A percentile compares a stretch with the other conserved stretches of the same genome.
phyloP scores from a whole-genome alignment of 805 yeast genomes.

The Candida silvatica region DNA sequence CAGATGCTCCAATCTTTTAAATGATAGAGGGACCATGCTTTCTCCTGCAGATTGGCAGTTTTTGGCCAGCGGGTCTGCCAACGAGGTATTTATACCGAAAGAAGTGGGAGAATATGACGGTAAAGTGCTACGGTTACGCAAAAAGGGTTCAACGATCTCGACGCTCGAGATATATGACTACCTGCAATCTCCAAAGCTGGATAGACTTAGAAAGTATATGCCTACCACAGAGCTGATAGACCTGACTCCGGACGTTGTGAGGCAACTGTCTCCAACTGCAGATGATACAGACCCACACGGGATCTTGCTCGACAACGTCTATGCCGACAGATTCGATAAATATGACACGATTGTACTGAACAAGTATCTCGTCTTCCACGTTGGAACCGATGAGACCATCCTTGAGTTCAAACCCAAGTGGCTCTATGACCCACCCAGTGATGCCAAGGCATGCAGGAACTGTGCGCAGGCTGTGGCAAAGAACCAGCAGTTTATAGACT shows the following conservation, averaged over 20 bases:
- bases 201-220: conserved; percentile 10
- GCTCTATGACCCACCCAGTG: conserved; percentile 30
- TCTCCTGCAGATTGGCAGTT: conserved; percentile 27
- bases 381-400: conserved; percentile 3
- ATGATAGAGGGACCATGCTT: neutral
- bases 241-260: too few relatives aligned
- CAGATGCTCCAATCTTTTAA: too few relatives aligned
- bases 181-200: conserved; percentile 17
- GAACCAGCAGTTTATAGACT: conserved; percentile 25
- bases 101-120: conserved; percentile 28
- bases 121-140: conserved; percentile 30
- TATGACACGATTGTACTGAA: conserved; percentile 9
- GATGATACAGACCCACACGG: too few relatives aligned
- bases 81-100: conserved; percentile 33
- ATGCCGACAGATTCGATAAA: too few relatives aligned
- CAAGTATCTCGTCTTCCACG: conserved; percentile 19
- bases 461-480: conserved; percentile 30
- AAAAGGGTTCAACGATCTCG: conserved; percentile 26
- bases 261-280: too few relatives aligned
- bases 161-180: conserved; percentile 34
- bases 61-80: conserved; percentile 41
- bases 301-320: too few relatives aligned
- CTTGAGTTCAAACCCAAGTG: conserved; percentile 48
- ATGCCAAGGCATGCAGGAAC: conserved; percentile 33
- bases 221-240: conserved; percentile 10